A percentile compares a stretch with the other conserved stretches of the same genome.
Conservation (phyloP, 2,329 filamentous ascomycete species). For the Fusarium neocosmosporiellum region DNA sequence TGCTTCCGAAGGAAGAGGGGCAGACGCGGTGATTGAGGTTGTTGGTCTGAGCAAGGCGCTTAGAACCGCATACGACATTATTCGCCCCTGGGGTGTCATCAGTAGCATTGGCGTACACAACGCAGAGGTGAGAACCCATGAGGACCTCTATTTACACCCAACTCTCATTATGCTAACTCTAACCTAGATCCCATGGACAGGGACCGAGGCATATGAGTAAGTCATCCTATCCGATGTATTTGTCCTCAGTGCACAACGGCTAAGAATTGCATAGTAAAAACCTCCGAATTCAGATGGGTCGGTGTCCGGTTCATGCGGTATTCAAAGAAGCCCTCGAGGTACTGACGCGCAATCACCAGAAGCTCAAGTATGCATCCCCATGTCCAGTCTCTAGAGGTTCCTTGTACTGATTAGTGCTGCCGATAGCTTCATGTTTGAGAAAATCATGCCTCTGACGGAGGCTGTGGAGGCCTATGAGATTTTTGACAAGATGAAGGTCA, state of each 20-base stretch:
- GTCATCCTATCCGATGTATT: not conserved
- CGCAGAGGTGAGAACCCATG: not conserved
- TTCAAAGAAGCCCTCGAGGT: not conserved
- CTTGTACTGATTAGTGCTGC: not conserved
- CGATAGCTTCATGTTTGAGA: not conserved
- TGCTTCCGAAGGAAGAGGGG: not conserved
- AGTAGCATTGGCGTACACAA: not conserved
- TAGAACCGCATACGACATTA: not conserved
- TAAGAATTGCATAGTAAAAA: not conserved
- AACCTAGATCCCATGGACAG: not conserved
- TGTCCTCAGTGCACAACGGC: not conserved
- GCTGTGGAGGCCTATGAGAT: not conserved
- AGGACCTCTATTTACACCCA: not conserved
- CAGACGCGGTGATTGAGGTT: not conserved
- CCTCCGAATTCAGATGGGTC: not conserved
- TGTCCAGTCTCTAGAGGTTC: not conserved
- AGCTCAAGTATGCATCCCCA: not conserved
- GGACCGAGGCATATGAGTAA: not conserved
- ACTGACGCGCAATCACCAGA: not conserved
- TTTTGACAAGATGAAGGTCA: not conserved
- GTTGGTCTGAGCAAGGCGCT: not conserved
- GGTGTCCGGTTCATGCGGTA: not conserved
- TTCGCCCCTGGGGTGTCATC: not conserved
- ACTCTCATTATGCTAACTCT: not conserved
- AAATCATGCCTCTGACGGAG: not conserved